Conservation (phyloP, 768 basidiomycete species). For the Cyclocybe aegerita region DNA sequence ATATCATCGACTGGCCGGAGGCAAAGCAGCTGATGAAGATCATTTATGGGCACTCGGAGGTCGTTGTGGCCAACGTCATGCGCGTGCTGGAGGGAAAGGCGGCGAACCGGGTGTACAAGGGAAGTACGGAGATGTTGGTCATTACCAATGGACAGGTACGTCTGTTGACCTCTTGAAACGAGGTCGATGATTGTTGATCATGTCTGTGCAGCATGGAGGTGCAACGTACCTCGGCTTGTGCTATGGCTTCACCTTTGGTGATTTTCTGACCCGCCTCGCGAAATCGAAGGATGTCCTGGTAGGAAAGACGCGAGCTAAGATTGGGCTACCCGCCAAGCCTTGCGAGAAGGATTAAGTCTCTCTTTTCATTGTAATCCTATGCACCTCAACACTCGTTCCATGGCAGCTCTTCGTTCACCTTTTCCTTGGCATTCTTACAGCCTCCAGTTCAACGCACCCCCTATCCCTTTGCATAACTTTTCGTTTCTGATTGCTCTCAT, state of each 20-base stretch:
- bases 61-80: slow-evolving; percentile 50
- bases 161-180: neutral
- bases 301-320: slow-evolving; percentile 13
- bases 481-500: no score
- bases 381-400: no score
- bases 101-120: slow-evolving; percentile 27
- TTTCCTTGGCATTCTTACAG: no score
- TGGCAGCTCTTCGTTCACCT: no score
- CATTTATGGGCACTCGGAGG: slow-evolving; percentile 31
- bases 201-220: slow-evolving; percentile 15
- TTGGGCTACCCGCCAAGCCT: slow-evolving; percentile 11
- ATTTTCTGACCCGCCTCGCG: slow-evolving; percentile 36
- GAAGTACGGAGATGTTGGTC: slow-evolving; percentile 20
- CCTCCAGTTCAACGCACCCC: no score
- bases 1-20: slow-evolving; percentile 62
- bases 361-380: no score
- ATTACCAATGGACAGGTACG: slow-evolving; percentile 24
- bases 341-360: no score
- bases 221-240: slow-evolving; percentile 30
- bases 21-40: slow-evolving; percentile 59
- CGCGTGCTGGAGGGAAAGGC: slow-evolving; percentile 23
- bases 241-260: slow-evolving; percentile 48
- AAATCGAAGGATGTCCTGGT: slow-evolving; percentile 40
- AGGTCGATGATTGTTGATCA: neutral
- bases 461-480: no score